Evolutionary conservation across 768 basidiomycete genomes (phyloP).

Genomic region (Hygrocybe coccinea): DNA sequence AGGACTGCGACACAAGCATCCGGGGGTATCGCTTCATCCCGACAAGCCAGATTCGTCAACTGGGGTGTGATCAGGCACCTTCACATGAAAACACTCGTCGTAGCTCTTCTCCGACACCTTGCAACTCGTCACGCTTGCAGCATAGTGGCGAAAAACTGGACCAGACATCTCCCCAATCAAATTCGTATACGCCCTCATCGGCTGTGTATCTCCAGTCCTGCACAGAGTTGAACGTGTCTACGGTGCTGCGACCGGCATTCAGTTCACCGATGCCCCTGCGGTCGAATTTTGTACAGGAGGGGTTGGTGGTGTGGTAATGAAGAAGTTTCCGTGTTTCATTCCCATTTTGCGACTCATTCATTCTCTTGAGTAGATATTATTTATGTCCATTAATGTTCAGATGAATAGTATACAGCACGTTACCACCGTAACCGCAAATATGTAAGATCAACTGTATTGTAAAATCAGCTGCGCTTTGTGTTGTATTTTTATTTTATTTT

Average conservation of each 20-base stretch:
- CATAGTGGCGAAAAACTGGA: background rate
- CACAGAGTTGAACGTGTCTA: conserved; percentile 31
- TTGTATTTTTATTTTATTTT: no score
- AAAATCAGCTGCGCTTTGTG: no score
- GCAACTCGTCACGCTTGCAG: background rate
- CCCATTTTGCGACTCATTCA: no score
- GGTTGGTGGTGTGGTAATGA: background rate
- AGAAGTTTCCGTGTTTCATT: background rate
- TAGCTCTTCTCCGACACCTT: background rate
- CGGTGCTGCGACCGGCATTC: conserved; percentile 34
- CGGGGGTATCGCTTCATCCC: background rate
- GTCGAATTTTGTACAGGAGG: background rate
- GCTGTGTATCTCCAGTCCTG: conserved; percentile 27
- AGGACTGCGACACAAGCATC: background rate
- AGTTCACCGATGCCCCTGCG: conserved; percentile 3
- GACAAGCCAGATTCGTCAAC: background rate
- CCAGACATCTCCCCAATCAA: conserved; percentile 4
- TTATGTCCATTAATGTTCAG: no score
- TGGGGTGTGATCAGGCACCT: background rate
- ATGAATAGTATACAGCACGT: no score
- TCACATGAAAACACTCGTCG: background rate
- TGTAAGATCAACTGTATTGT: no score
- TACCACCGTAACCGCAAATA: no score
- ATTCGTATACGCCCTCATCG: conserved; percentile 28
- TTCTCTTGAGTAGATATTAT: no score